These are phyloP conservation scores for Diversispora eburnea DNA, from an alignment of 192 early-diverging fungal species.

Conservation along the genomic window DNA sequence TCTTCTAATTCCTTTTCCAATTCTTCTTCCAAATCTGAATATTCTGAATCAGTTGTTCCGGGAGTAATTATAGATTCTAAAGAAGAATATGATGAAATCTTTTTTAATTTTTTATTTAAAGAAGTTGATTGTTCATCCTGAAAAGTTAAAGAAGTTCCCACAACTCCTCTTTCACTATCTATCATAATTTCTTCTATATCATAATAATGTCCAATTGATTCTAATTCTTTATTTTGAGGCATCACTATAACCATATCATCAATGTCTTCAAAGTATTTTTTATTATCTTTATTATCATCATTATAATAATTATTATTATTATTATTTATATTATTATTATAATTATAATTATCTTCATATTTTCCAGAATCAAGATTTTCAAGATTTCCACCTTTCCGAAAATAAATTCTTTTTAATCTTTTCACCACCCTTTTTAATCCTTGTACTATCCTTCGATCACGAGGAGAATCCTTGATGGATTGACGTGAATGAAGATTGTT, in stretches of 20 bases:
- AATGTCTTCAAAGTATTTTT: too few species aligned
- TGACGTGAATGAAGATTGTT: slow-evolving; percentile 41
- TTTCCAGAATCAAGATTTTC: too few species aligned
- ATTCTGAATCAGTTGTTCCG: slow-evolving; percentile 8
- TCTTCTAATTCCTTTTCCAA: too few species aligned
- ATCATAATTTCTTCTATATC: neutral
- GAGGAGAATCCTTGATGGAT: slow-evolving; percentile 35
- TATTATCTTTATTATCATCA: too few species aligned
- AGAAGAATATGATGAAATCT: neutral
- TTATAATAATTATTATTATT: too few species aligned
- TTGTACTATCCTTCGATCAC: slow-evolving; percentile 54
- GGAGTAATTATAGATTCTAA: slow-evolving; percentile 14
- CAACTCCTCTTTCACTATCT: neutral
- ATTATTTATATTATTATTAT: too few species aligned
- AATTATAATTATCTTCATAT: too few species aligned
- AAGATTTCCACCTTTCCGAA: neutral
- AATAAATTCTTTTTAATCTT: slow-evolving; percentile 27
- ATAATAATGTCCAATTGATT: neutral
- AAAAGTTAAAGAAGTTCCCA: neutral
- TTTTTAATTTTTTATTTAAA: neutral
- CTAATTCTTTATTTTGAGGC: neutral
- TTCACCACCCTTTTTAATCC: slow-evolving; percentile 33
- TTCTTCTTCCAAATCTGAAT: neutral
- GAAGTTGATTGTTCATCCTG: neutral
- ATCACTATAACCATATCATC: neutral